These are phyloP conservation scores for Lindgomyces ingoldianus DNA, from an alignment of 495 filamentous ascomycete species.

Conservation along the genomic window DNA sequence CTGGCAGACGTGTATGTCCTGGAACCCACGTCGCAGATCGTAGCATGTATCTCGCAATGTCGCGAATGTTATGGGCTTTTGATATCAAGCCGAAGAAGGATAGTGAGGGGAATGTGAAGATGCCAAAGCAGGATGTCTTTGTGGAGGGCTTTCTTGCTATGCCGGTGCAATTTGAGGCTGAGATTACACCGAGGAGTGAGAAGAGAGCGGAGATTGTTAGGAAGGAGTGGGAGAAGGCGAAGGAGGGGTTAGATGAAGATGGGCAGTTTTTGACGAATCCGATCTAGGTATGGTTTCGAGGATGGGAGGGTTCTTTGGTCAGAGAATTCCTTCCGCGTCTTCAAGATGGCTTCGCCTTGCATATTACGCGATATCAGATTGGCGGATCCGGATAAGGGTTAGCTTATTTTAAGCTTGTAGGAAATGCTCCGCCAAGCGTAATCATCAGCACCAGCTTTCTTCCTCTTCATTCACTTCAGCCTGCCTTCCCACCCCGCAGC, in stretches of 20 bases:
- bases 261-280: slow-evolving; percentile 13
- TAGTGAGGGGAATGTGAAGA: slow-evolving; percentile 1
- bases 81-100: slow-evolving; percentile 12
- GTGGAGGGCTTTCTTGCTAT: not conserved
- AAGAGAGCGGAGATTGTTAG: slow-evolving; percentile 48
- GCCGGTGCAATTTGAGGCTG: not conserved
- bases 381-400: not conserved
- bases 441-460: not conserved
- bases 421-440: not conserved
- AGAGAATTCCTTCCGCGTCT: not conserved
- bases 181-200: slow-evolving; percentile 25
- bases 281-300: not conserved
- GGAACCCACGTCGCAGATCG: slow-evolving; percentile 26
- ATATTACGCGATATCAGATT: not conserved
- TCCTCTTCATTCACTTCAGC: not conserved
- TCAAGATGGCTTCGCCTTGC: not conserved
- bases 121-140: not conserved
- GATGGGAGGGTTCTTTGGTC: not conserved
- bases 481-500: not conserved
- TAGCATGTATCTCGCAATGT: slow-evolving; percentile 7
- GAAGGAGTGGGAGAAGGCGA: slow-evolving; percentile 47
- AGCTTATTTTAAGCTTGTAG: not conserved
- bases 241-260: slow-evolving; percentile 44
- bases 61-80: slow-evolving; percentile 21
- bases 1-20: slow-evolving; percentile 18